These are phyloP conservation scores for Cornus kousa DNA, from an alignment of 148 eudicot species.

Conservation along the genomic window DNA sequence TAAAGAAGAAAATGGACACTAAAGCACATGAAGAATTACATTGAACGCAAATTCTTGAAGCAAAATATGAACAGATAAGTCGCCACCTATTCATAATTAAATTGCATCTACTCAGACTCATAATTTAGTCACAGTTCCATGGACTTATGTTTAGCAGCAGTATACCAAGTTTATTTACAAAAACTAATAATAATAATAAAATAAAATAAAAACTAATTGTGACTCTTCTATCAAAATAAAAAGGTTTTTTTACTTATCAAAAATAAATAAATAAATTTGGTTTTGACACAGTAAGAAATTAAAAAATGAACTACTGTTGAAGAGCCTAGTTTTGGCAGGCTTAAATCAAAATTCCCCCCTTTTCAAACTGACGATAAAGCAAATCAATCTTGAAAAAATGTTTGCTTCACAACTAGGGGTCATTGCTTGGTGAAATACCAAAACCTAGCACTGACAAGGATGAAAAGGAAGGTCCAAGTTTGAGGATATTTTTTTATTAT, in stretches of 20 bases:
- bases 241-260: background rate
- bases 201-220: no score
- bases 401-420: background rate
- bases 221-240: background rate
- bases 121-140: background rate
- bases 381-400: background rate
- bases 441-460: background rate
- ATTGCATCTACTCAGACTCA: background rate
- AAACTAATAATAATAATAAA: no score
- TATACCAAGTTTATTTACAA: background rate
- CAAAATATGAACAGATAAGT: background rate
- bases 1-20: no score
- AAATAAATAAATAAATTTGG: background rate
- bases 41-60: background rate
- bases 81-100: background rate
- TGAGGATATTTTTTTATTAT: no score
- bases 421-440: background rate
- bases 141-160: background rate
- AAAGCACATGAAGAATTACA: no score
- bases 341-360: background rate
- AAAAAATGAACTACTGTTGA: background rate
- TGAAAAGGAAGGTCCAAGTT: no score
- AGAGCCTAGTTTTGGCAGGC: background rate
- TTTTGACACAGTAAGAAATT: background rate
- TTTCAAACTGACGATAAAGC: no score